phyloP scores from a whole-genome alignment of 495 filamentous ascomycete species.

The Monascus purpureus region DNA sequence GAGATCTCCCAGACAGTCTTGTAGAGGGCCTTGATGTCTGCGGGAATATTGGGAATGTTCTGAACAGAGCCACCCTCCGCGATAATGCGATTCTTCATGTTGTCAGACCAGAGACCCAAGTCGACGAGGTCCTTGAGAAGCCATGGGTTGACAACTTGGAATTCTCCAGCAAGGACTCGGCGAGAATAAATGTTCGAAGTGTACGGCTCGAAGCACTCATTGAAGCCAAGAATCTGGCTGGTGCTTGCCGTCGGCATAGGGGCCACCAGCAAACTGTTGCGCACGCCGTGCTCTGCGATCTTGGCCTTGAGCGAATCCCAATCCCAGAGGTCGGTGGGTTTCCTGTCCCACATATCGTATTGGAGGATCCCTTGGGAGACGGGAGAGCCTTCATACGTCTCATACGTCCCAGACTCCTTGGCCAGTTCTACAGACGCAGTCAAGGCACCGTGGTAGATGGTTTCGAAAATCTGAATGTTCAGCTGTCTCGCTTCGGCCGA shows the following conservation, averaged over 20 bases:
- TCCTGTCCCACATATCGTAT: constrained; percentile 97
- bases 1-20: constrained; percentile 99
- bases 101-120: constrained; percentile 95
- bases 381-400: constrained; percentile 84
- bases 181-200: constrained; percentile 99
- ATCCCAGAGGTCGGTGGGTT: constrained; percentile 89
- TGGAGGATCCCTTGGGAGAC: constrained; percentile 92
- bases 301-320: constrained; percentile 80
- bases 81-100: constrained; percentile 99
- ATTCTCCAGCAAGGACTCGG: constrained; percentile 93
- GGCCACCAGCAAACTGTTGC: constrained; percentile 87
- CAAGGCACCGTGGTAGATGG: constrained; percentile 92
- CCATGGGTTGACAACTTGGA: constrained; percentile 99
- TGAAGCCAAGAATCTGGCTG: constrained; percentile 93
- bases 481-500: constrained; percentile 83
- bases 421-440: constrained; percentile 80
- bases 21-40: constrained; percentile 92
- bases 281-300: constrained; percentile 81
- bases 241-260: constrained; percentile 97
- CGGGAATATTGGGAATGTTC: constrained; percentile 88
- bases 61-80: constrained; percentile 92
- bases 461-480: constrained; percentile 98
- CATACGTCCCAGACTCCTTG: constrained; percentile 68
- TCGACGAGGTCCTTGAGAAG: constrained; percentile 95
- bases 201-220: constrained; percentile 99